Conservation (phyloP, 2,329 filamentous ascomycete genomes). For the Fusarium goolgardi region DNA sequence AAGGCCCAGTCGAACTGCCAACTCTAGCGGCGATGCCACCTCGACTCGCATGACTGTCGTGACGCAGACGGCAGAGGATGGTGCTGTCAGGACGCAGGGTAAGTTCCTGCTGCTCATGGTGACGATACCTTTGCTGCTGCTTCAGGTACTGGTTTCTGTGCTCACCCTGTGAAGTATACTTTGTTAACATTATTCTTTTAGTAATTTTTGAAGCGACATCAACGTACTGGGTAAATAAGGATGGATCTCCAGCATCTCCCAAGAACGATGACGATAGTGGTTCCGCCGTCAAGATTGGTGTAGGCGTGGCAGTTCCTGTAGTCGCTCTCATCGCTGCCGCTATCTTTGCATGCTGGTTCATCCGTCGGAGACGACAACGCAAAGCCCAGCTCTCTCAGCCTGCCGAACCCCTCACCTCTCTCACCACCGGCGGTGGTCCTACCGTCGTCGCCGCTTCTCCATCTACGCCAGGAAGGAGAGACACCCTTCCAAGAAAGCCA, state of each 20-base stretch:
- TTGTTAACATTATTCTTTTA: conserved; percentile 21
- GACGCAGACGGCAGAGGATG: conserved; percentile 44
- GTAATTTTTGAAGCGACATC: conserved; percentile 45
- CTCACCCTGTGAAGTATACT: not conserved
- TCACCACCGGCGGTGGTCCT: conserved; percentile 5
- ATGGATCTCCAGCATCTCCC: conserved; percentile 35
- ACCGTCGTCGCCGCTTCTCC: not conserved
- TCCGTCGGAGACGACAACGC: conserved; percentile 29
- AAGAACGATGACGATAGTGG: conserved; percentile 11
- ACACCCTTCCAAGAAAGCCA: conserved; percentile 35
- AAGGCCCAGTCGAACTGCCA: conserved; percentile 37
- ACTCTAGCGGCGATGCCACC: conserved; percentile 33
- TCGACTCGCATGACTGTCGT: conserved; percentile 44
- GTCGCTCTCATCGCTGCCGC: conserved; percentile 17
- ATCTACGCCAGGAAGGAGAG: conserved; percentile 20
- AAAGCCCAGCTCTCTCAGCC: not conserved
- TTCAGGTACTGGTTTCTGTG: conserved; percentile 45
- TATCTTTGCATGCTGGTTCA: conserved; percentile 32
- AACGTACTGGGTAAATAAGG: conserved; percentile 39
- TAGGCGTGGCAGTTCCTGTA: conserved; percentile 36
- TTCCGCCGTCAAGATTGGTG: conserved; percentile 39
- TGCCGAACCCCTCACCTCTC: conserved; percentile 29
- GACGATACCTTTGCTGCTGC: conserved; percentile 44
- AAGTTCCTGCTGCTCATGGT: conserved; percentile 47
- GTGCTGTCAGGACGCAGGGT: conserved; percentile 44